Evolutionary conservation across 164 flowering plant genomes (phyloP), one percentile per base, ranked within the genome.

Genomic region (Euptelea pleiosperma): DNA sequence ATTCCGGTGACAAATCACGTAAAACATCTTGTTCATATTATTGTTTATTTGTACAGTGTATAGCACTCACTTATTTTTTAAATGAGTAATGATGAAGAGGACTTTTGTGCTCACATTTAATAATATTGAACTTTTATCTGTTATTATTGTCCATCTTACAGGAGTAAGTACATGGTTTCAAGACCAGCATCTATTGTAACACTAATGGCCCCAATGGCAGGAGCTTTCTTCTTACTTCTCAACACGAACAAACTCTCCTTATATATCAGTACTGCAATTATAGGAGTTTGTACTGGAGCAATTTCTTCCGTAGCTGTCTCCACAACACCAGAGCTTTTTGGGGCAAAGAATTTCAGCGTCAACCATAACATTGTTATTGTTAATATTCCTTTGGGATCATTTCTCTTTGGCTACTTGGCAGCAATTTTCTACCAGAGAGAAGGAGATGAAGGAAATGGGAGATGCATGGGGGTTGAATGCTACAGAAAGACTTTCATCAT

Each of bases 331-430:
- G 97, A 90, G 65, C 78, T 93, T 3, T 93, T 93, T 37, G 98
- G 97, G 0, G 47, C 76, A 0, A 78, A 78, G 52, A 79, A 88
- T 36, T 93, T 93, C 59, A 71, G 94, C 3, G 62, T 90, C 1
- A 90, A 93, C 60, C 98, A 93, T 54, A 93, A 93, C 31, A 67
- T 93, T 0, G 58, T 93, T 42, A 89, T 93, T 2, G 79, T 77
- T 0, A 93, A 90, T 29, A 93, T 93, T 19, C 96, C 98, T 0
- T 49, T 93, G 0, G 97, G 98, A 0, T 93, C 98, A 2, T 83
- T 84, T 45, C 8, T 79, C 3, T 90, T 83, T 31, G 97, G 97
- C 2, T 76, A 68, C 62, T 18, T 71, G 26, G 91, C 98, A 0
- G 94, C 91, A 2, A 3, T 79, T 45, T 37, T 83, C 4, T 93